Base-by-base conservation (phyloP, 2,329 filamentous ascomycete genomes). In the Hymenotorrendiella dingleyae region DNA sequence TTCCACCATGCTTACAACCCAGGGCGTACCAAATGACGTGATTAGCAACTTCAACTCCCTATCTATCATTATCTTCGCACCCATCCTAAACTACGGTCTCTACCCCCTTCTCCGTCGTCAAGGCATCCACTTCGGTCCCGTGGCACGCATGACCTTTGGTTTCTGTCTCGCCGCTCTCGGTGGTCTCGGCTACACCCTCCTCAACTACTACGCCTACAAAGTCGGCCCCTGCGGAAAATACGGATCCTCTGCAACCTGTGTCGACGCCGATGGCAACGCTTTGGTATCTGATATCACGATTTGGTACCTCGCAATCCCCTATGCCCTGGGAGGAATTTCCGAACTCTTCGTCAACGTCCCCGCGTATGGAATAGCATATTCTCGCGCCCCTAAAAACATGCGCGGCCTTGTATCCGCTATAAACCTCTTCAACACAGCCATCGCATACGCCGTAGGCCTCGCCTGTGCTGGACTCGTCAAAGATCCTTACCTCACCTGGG, bases 41-140 rank as follows among this genome's bases (percentile, higher is more conserved):
- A 77, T 90, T 56, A 73, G 78, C 62, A 89, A 88, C 66, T 69
- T 90, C 42, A 82, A 89, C 63, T 81, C 85, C 7, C 76, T 90
- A 46, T 76, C 81, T 20, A 79, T 90, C 48, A 76, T 90, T 53
- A 75, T 88, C 57, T 76, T 86, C 62, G 82, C 87, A 29, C 84
- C 84, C 2, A 64, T 89, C 46, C 72, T 82, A 46, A 84, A 89
- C 56, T 73, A 69, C 22, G 22, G 80, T 19, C 54, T 90, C 37
- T 90, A 89, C 64, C 85, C 85, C 0, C 59, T 72, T 17, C 72
- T 89, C 43, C 80, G 80, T 57, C 77, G 72, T 54, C 43, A 71
- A 17, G 75, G 74, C 22, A 73, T 88, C 59, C 68, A 71, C 43
- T 86, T 87, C 67, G 84, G 75, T 0, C 85, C 84, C 33, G 82